phyloP scores from a whole-genome alignment of 805 yeast genomes.

The Saccharomycopsis guyanensis region DNA sequence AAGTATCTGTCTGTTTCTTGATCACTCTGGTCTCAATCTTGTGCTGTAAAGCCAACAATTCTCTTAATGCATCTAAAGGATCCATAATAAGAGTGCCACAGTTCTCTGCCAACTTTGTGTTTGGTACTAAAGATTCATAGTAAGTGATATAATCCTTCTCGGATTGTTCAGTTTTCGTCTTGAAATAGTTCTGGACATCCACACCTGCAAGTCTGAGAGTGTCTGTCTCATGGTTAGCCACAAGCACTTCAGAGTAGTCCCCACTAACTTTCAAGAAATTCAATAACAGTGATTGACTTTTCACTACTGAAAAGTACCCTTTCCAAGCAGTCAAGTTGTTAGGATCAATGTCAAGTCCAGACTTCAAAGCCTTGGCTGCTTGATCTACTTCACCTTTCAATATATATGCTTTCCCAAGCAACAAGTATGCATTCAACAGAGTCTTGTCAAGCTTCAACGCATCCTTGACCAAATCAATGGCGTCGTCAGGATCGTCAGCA shows the following conservation, averaged over 20 bases:
- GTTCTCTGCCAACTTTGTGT: slow-evolving; percentile 43
- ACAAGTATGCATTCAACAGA: slow-evolving; percentile 59
- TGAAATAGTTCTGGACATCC: slow-evolving; percentile 40
- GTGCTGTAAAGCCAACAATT: slow-evolving; percentile 35
- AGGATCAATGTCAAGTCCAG: slow-evolving; percentile 44
- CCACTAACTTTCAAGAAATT: slow-evolving; percentile 42
- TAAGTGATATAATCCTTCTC: slow-evolving; percentile 38
- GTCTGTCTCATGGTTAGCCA: slow-evolving; percentile 36
- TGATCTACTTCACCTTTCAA: slow-evolving; percentile 31
- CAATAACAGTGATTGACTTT: slow-evolving; percentile 31
- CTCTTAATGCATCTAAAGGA: slow-evolving; percentile 38
- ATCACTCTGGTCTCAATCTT: slow-evolving; percentile 36
- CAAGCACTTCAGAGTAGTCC: slow-evolving; percentile 35
- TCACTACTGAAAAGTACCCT: slow-evolving; percentile 52
- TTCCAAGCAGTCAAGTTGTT: slow-evolving; percentile 68
- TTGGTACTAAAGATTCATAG: slow-evolving; percentile 47
- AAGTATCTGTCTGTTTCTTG: slow-evolving; percentile 36
- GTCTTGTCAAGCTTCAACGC: slow-evolving; percentile 48
- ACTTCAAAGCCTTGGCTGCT: slow-evolving; percentile 38
- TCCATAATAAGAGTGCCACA: slow-evolving; percentile 40
- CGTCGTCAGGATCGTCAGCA: slow-evolving; percentile 52
- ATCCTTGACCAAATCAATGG: slow-evolving; percentile 47
- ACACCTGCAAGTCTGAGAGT: slow-evolving; percentile 34
- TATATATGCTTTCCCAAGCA: slow-evolving; percentile 65
- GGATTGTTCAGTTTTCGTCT: slow-evolving; percentile 25